phyloP scores from a whole-genome alignment of 202 grass and related monocot species.

The Carex sylvatica region DNA sequence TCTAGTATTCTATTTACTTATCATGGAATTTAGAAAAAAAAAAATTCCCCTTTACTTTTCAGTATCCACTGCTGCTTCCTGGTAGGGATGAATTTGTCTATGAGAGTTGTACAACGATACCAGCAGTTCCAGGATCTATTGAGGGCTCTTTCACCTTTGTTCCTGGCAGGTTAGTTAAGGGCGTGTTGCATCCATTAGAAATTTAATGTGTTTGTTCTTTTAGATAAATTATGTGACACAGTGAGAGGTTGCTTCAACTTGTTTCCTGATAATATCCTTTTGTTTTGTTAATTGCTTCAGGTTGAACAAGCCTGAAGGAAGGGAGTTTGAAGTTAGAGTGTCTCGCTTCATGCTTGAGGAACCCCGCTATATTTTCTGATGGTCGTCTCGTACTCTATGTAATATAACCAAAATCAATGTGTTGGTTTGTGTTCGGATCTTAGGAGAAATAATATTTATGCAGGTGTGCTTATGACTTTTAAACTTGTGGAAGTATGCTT shows the following conservation, averaged over 20 bases:
- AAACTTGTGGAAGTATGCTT: not conserved
- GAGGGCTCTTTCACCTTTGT: constrained; percentile 88
- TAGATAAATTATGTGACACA: not conserved
- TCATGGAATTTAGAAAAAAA: not conserved
- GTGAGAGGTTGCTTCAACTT: not conserved
- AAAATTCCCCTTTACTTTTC: constrained; percentile 18
- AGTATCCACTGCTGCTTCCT: constrained; percentile 72
- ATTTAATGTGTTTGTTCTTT: constrained; percentile 1
- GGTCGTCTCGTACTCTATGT: not conserved
- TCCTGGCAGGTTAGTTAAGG: constrained; percentile 58
- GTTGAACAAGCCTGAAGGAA: constrained; percentile 70
- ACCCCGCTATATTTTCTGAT: constrained; percentile 70
- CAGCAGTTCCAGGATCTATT: constrained; percentile 54
- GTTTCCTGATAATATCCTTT: constrained; percentile 12
- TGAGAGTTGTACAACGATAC: constrained; percentile 64
- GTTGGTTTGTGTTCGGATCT: not conserved
- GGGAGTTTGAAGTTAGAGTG: constrained; percentile 66
- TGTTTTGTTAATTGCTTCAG: constrained; percentile 30
- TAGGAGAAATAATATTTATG: not conserved
- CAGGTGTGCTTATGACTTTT: not conserved
- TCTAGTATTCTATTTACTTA: not conserved
- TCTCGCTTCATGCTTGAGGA: constrained; percentile 44
- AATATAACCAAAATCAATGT: not conserved
- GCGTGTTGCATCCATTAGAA: not conserved
- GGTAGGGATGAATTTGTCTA: constrained; percentile 82